A percentile compares a stretch with the other conserved stretches of the same genome.
Evolutionary conservation across 805 yeast species (phyloP).

Genomic region (Wickerhamia fluorescens): DNA sequence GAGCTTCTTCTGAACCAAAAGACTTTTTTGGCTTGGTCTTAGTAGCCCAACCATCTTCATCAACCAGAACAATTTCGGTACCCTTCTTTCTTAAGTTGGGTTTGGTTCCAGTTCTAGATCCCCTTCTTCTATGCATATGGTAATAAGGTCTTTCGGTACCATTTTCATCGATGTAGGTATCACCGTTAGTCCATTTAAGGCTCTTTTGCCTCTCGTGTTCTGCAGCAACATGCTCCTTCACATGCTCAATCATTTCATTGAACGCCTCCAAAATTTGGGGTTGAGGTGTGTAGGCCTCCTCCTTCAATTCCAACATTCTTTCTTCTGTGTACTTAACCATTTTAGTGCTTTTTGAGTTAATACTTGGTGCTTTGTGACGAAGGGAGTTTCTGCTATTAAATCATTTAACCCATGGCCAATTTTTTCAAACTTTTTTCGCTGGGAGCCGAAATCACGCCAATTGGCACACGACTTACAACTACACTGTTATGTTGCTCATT

Average conservation of each 20-base stretch:
- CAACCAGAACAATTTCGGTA: slow-evolving; percentile 46
- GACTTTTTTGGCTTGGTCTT: slow-evolving; percentile 32
- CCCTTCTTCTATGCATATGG: slow-evolving; percentile 54
- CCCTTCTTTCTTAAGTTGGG: slow-evolving; percentile 55
- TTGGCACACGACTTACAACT: too few species aligned
- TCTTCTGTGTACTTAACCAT: slow-evolving; percentile 66
- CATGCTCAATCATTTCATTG: slow-evolving; percentile 58
- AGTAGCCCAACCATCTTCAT: slow-evolving; percentile 83
- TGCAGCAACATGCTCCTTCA: slow-evolving; percentile 40
- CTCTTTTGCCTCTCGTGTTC: slow-evolving; percentile 21
- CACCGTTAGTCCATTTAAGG: slow-evolving; percentile 31
- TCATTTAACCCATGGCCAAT: too few species aligned
- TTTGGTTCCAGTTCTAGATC: slow-evolving; percentile 38
- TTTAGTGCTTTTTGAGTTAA: slow-evolving; percentile 7
- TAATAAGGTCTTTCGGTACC: slow-evolving; percentile 40
- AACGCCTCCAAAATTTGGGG: slow-evolving; percentile 61
- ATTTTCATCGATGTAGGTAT: slow-evolving; percentile 38
- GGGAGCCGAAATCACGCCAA: too few species aligned
- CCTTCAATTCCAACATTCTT: slow-evolving; percentile 53
- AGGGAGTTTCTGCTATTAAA: too few species aligned
- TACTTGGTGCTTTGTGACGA: too few species aligned
- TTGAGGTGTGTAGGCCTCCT: slow-evolving; percentile 51
- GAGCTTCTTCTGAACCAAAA: slow-evolving; percentile 43
- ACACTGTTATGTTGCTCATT: too few species aligned
- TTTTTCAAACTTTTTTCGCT: too few species aligned